A percentile compares a stretch with the other conserved stretches of the same genome.
Conservation (phyloP, 2,329 filamentous ascomycete genomes). For the Fusarium nanum region DNA sequence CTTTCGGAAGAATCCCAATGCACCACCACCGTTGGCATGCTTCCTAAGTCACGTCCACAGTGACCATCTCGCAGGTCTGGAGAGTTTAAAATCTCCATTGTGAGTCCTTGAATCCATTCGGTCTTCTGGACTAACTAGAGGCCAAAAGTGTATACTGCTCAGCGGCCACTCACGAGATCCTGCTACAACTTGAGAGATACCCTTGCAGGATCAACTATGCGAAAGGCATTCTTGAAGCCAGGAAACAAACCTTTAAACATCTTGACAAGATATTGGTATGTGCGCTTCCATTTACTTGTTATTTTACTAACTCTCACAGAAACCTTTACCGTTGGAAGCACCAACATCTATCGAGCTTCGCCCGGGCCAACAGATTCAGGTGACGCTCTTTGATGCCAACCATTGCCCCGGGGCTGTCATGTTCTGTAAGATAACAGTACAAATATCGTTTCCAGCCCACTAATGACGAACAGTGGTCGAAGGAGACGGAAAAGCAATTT, state of each 20-base stretch:
- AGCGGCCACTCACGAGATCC: conserved; percentile 80
- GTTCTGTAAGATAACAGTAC: conserved; percentile 68
- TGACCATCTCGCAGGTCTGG: conserved; percentile 86
- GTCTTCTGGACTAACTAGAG: background rate
- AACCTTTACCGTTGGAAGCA: conserved; percentile 84
- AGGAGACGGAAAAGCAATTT: conserved; percentile 73
- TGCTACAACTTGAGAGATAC: conserved; percentile 83
- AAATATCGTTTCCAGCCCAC: background rate
- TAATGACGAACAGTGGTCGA: conserved; percentile 71
- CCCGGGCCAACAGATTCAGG: conserved; percentile 75
- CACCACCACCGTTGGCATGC: conserved; percentile 77
- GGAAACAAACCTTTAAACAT: conserved; percentile 80
- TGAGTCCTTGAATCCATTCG: conserved; percentile 46
- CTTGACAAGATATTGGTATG: conserved; percentile 74
- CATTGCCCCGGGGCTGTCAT: conserved; percentile 92
- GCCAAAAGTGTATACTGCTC: conserved; percentile 81
- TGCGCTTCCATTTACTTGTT: background rate
- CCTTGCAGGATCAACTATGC: conserved; percentile 85
- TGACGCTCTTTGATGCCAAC: conserved; percentile 91
- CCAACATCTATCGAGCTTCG: conserved; percentile 80
- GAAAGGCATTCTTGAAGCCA: conserved; percentile 79
- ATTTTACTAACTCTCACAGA: conserved; percentile 56
- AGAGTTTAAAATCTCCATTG: conserved; percentile 81
- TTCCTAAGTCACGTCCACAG: conserved; percentile 95
- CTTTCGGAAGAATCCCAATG: conserved; percentile 71